Evolutionary conservation across 805 yeast genomes (phyloP), one percentile per base, ranked within the genome.

Genomic region (Spathaspora passalidarum): DNA sequence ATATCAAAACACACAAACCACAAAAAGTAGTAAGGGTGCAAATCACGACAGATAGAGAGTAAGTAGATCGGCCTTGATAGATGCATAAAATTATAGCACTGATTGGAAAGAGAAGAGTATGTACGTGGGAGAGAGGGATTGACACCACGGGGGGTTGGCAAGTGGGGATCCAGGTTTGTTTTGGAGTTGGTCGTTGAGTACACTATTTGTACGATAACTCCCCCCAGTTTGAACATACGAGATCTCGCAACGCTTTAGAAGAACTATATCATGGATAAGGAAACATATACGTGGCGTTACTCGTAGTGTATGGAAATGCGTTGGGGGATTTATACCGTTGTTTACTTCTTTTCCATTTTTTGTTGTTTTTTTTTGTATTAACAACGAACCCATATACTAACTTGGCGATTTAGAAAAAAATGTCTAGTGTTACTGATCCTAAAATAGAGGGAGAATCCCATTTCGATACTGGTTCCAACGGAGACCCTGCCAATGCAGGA

Each of bases 341-440:
- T 29, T 29, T 29, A 29, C 34, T 29, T 29, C 34, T 29, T 29
- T 29, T 29, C 34, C 34, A 29, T 29, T 22, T 8, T 29, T 29
- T 29, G 10, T 29, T 29, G 34, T 29, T n/a, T 29, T 10, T 29
- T 29, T 29, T 13, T 29, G 34, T 29, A 3, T 29, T 29, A 10
- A 25, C n/a, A 25, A 25, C 13, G 34, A 29, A 26, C 32, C 7
- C 9, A 29, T n/a, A n/a, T 29, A 29, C 34, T 29, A 29, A 29
- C 34, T 29, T 29, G 34, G 16, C 34, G 5, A n/a, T 29, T 29
- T 29, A 36, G 38, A 36, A 36, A 36, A 36, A 20, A 25, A 67
- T 70, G 76, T 69, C 75, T 50, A 70, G 66, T 52, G 69, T 63
- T 51, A 63, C 69, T 37, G 72, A 69, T 47, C 55, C 69, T 45